Evolutionary conservation across 2,329 filamentous ascomycete species (phyloP).

Genomic region (Zasmidium angulare): DNA sequence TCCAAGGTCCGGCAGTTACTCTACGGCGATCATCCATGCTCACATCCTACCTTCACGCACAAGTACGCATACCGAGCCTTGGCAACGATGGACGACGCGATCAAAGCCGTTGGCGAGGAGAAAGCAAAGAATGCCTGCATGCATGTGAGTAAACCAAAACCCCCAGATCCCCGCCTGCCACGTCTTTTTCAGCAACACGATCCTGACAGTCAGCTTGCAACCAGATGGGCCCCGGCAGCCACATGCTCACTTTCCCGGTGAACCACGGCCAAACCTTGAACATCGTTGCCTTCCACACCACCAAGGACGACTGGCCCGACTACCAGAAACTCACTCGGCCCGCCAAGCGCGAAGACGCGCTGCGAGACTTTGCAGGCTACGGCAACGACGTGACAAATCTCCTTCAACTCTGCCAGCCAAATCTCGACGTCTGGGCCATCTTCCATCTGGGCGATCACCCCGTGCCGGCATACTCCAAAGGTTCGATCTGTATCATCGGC

Average conservation of each 20-base stretch:
- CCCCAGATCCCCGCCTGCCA: constrained; percentile 1
- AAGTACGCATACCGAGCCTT: constrained; percentile 64
- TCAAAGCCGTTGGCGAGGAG: constrained; percentile 28
- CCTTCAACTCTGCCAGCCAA: constrained; percentile 25
- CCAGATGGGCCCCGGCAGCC: constrained; percentile 43
- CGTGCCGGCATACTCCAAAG: constrained; percentile 35
- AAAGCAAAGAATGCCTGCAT: constrained; percentile 30
- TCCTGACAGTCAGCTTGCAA: neutral
- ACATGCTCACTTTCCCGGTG: constrained; percentile 59
- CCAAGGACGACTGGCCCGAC: constrained; percentile 25
- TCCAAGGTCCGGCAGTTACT: constrained; percentile 52
- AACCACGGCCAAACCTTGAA: constrained; percentile 29
- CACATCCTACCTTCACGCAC: constrained; percentile 53
- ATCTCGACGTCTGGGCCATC: constrained; percentile 39
- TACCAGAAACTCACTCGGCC: constrained; percentile 22
- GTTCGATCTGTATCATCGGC: constrained; percentile 37
- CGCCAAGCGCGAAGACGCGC: constrained; percentile 24
- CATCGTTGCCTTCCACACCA: constrained; percentile 30
- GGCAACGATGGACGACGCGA: constrained; percentile 52
- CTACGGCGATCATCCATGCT: constrained; percentile 41
- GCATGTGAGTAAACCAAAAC: constrained; percentile 29
- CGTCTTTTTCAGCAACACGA: neutral
- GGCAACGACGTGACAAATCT: constrained; percentile 26
- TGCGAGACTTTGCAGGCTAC: constrained; percentile 27
- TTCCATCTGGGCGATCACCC: constrained; percentile 42